phyloP scores from a whole-genome alignment of 148 eudicot genomes.

The Rhododendron simsii region DNA sequence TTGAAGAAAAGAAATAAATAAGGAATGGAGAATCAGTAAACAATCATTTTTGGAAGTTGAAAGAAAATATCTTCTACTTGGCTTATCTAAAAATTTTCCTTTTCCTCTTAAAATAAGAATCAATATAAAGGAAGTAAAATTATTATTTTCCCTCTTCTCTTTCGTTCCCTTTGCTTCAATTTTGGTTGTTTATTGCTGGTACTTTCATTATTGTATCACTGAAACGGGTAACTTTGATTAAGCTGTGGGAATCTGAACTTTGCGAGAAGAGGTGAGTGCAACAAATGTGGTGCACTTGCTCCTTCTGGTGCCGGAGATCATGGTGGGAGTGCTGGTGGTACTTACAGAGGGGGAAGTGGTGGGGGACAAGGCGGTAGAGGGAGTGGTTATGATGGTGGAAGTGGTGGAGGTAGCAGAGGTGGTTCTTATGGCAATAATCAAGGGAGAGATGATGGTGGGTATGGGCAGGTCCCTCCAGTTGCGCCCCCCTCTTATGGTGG shows the following conservation, averaged over 20 bases:
- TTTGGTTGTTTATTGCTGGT: not conserved
- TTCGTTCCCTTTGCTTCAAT: not conserved
- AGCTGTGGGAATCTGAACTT: constrained; percentile 95
- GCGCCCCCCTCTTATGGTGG: constrained; percentile 54
- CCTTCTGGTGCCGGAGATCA: constrained; percentile 37
- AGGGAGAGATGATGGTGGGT: constrained; percentile 58
- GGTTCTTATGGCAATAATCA: constrained; percentile 55
- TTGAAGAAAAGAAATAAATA: not conserved
- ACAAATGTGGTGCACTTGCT: constrained; percentile 77
- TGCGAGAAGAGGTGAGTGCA: constrained; percentile 83
- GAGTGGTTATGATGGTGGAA: constrained; percentile 38
- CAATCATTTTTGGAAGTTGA: not conserved
- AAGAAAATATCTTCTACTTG: not conserved
- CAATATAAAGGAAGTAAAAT: not conserved
- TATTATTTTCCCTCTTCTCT: not conserved
- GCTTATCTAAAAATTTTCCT: not conserved
- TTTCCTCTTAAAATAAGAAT: not conserved
- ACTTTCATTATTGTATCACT: constrained; percentile 5
- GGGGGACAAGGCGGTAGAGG: constrained; percentile 47
- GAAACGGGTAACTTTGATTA: constrained; percentile 24
- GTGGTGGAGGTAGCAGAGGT: constrained; percentile 49
- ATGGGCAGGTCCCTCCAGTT: constrained; percentile 50
- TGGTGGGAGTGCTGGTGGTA: constrained; percentile 38
- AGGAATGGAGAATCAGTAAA: not conserved
- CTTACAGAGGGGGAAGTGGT: constrained; percentile 50